Evolutionary conservation across 2,329 filamentous ascomycete species (phyloP), one percentile per base, ranked within the genome.

Genomic region (Penicillium sp.): DNA sequence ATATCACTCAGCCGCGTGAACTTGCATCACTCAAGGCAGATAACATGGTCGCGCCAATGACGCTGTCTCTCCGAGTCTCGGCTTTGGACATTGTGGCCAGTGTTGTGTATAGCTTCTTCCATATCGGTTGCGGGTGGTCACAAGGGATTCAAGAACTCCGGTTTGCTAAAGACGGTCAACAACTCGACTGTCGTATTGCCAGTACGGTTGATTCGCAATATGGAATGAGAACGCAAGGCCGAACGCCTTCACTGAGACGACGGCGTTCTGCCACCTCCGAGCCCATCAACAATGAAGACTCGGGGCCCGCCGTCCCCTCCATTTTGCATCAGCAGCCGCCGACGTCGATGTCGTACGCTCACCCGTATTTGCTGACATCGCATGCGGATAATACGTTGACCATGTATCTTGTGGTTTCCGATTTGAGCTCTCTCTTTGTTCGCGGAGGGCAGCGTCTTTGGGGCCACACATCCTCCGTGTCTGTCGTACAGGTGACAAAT

Each of bases 401-500:
- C 1, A 75, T 95, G 29, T 87, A 93, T 63, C 77, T 95, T 28
- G 88, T 92, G 59, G 89, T 82, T 3, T 92, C 89, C 0, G 88
- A 81, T 3, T 72, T 81, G 1, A 78, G 81, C 0, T 65, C 68
- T 1, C 76, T 95, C 1, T 81, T 80, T 1, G 84, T 96, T 47
- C 86, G 87, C 32, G 73, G 82, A 0, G 88, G 87, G 1, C 85
- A 84, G 55, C 80, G 89, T 25, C 80, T 96, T 5, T 95, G 89
- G 88, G 91, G 91, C 6, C 91, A 95, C 65, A 95, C 91, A 0
- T 95, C 90, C 1, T 88, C 88, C 3, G 89, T 96, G 29, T 89
- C 88, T 42, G 86, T 88, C 28, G 89, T 88, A 6, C 86, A 95
- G 62, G 88, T 95, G 47, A 91, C 88, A 15, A 82, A 87, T 39